These are phyloP conservation scores for Aspergillus egyptiacus DNA, from an alignment of 495 filamentous ascomycete genomes.

Conservation along the genomic window DNA sequence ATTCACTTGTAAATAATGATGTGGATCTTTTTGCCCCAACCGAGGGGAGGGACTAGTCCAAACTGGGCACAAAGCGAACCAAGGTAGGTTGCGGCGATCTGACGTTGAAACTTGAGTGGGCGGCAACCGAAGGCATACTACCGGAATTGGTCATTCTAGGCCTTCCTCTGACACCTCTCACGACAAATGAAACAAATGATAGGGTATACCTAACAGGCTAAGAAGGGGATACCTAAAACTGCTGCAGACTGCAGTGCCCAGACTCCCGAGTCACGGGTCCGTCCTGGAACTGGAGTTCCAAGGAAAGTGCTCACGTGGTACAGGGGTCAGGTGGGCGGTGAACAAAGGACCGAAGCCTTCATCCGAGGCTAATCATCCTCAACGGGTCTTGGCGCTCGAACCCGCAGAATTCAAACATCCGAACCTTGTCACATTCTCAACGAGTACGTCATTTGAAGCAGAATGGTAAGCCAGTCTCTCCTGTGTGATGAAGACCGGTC, in stretches of 20 bases:
- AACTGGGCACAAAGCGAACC: background rate
- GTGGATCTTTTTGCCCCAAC: constrained; percentile 20
- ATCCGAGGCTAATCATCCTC: background rate
- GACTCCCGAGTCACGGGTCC: too few species aligned
- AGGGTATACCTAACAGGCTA: too few species aligned
- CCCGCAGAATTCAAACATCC: too few species aligned
- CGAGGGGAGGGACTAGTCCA: constrained; percentile 1
- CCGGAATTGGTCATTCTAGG: background rate
- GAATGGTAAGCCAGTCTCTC: constrained; percentile 16
- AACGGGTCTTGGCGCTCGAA: background rate
- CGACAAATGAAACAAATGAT: background rate
- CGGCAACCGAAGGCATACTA: background rate
- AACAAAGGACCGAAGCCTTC: background rate
- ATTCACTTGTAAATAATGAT: constrained; percentile 6
- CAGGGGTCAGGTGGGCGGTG: constrained; percentile 17
- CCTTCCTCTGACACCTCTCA: background rate
- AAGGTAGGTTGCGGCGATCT: constrained; percentile 5
- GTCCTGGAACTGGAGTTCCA: too few species aligned
- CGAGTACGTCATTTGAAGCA: background rate
- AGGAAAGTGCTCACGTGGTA: constrained; percentile 4
- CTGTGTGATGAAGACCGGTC: background rate
- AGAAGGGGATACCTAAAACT: too few species aligned
- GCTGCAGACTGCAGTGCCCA: background rate
- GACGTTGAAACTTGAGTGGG: constrained; percentile 1
- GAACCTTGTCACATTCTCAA: background rate